Base-by-base conservation (phyloP, 2,329 filamentous ascomycete species). In the Aspergillus calidoustus region DNA sequence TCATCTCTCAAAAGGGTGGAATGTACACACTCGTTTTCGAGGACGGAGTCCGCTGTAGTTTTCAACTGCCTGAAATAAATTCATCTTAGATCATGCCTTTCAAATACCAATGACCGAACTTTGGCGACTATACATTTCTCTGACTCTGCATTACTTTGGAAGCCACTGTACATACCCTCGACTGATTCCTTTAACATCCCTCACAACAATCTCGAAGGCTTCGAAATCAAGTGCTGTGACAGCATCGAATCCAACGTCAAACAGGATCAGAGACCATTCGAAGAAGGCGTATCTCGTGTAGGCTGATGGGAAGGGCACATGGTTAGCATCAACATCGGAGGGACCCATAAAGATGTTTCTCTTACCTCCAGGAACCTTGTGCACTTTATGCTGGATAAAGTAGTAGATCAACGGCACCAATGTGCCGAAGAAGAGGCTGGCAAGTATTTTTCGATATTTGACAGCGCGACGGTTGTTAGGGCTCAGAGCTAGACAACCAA, bases 151-250 rank as follows among this genome's bases (percentile, higher is more conserved):
- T 86, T 93, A 97, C 83, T 88, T 92, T 71, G 94, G 94, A 86
- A 97, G 93, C 90, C 90, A 90, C 82, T 89, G 87, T 82, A 99
- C 95, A 87, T 99, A 99, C 95, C 94, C 93, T 91, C 94, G 93
- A 84, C 91, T 95, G 74, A 89, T 81, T 67, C 93, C 93, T 82
- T 93, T 94, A 68, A 93, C 86, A 81, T 98, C 94, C 82, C 87
- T 92, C 67, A 99, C 84, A 69, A 93, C 85, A 72, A 99, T 82
- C 77, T 98, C 94, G 74, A 98, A 91, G 58, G 89, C 87, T 65
- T 89, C 85, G 81, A 98, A 99, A 81, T 99, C 95, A 71, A 96
- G 82, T 60, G 92, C 90, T 11, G 95, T 98, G 62, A 98, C 90
- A 56, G 95, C 92, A 81, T 99, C 95, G 80, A 99, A 99, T 31